Conservation (phyloP, 148 eudicot species). For the Diospyros kaki region DNA sequence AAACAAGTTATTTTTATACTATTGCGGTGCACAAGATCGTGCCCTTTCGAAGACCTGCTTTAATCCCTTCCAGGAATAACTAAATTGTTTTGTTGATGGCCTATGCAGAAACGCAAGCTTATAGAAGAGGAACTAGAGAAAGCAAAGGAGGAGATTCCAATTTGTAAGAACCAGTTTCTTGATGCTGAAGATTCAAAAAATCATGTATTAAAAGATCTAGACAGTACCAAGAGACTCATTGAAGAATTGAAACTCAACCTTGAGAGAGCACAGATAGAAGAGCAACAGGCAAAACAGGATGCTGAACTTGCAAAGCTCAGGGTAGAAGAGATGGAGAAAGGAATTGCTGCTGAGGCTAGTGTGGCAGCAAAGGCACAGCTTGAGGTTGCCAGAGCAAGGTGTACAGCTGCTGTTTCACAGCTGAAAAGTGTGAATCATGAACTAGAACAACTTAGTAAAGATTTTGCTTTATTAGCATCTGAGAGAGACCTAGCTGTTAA, state of each 20-base stretch:
- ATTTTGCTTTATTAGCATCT: conserved; percentile 43
- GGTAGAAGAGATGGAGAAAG: conserved; percentile 92
- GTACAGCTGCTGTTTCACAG: conserved; percentile 61
- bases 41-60: not conserved
- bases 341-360: conserved; percentile 82
- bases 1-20: not conserved
- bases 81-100: not conserved
- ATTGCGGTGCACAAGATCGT: not conserved
- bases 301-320: conserved; percentile 86
- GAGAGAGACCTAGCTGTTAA: conserved; percentile 72
- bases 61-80: not conserved
- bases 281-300: conserved; percentile 90
- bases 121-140: conserved; percentile 72
- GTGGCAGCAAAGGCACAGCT: conserved; percentile 91
- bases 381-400: conserved; percentile 78
- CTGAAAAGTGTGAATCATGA: conserved; percentile 54
- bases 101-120: conserved; percentile 55
- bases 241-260: conserved; percentile 89
- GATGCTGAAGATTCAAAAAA: conserved; percentile 70
- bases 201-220: conserved; percentile 65
- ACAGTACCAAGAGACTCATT: conserved; percentile 73
- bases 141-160: conserved; percentile 73
- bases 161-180: conserved; percentile 56
- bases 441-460: conserved; percentile 46
- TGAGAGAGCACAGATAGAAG: conserved; percentile 84